Base-by-base conservation (phyloP, 106 monocot species). In the Acorus gramineus region DNA sequence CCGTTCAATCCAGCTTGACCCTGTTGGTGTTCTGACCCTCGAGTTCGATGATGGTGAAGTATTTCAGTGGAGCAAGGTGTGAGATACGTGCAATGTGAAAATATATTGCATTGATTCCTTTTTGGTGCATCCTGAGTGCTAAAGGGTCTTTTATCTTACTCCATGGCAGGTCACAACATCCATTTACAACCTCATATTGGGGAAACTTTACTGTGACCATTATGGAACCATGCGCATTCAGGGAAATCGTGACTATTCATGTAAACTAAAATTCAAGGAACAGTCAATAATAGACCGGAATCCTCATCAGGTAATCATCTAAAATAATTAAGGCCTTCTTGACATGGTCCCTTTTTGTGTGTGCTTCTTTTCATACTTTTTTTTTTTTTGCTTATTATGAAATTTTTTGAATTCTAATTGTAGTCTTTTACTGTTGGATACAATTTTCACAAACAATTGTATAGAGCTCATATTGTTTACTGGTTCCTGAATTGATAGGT, bases 191-290 rank as follows among this genome's bases (percentile, higher is more conserved):
- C 84, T 91, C 47, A 91, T 91, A 69, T 65, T 91, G 65, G 91
- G 91, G 47, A 91, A 91, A 53, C 78, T 91, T 11, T 91, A 91
- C 60, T 91, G 91, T 72, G 91, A 91, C 67, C 91, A 91, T 62
- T 91, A 91, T 79, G 91, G 91, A 62, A 86, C 86, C 14, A 91
- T 91, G 91, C 79, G 86, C 52, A 86, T 91, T 28, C 86, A 91
- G 63, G 91, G 91, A 53, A 91, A 86, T 72, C 49, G 63, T 65
- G 86, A 86, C 9, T 86, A 70, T 56, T 91, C 91, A 7, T 91
- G 91, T 60, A 86, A 81, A 63, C 61, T 91, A 8, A 91, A 91
- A 71, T 91, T 91, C 65, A 91, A 91, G 70, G 91, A 91, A 75
- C 91, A 91, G 55, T 86, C 91, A 10, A 86, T 91, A 47, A 91